Evolutionary conservation across 768 basidiomycete species (phyloP), one percentile per base, ranked within the genome.

Genomic region (Collybia sordida): DNA sequence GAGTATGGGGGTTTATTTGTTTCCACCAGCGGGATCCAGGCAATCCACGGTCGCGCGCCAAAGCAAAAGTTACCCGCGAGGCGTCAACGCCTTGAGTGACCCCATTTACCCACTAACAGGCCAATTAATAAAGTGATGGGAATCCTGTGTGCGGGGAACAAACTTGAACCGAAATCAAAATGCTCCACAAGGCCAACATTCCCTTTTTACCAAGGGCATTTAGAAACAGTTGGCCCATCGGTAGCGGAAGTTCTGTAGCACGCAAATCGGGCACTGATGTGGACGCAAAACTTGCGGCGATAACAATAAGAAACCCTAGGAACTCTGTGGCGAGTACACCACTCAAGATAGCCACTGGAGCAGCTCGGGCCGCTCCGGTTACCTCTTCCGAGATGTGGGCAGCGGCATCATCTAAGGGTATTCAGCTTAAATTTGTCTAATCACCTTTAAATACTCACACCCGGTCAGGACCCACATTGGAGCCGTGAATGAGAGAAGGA

Each of bases 381-480:
- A 82, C 80, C 64, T 88, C 86, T 67, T 88, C 86, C 18, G 86
- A 79, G 42, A 88, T 83, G 55, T 88, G 86, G 21, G 84, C 85
- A 9, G 86, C 86, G 27, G 86, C 88, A 59, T 88, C 86, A 54
- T 88, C 86, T 87, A 18, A 11, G 11, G 50, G 39, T 41, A 50
- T 52, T 19, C n/a, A 51, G 19, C 11, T 48, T 6, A 24, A 46
- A 12, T 12, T 11, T n/a, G 18, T 41, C 28, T 34, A 6, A 34
- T 27, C 17, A 11, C 19, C 22, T 11, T 45, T 36, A 35, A 38
- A 3, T 18, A 65, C 83, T 57, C 47, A 86, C 86, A 88, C 52
- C 86, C 86, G 2, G 86, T 88, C 49, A 88, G 64, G 3, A 84
- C 86, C 86, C 86, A 88, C 87, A 88, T 88, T 0, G 85, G 83